Evolutionary conservation across 306 rosid species (phyloP).

Genomic region (Cucurbita argyrosperma): DNA sequence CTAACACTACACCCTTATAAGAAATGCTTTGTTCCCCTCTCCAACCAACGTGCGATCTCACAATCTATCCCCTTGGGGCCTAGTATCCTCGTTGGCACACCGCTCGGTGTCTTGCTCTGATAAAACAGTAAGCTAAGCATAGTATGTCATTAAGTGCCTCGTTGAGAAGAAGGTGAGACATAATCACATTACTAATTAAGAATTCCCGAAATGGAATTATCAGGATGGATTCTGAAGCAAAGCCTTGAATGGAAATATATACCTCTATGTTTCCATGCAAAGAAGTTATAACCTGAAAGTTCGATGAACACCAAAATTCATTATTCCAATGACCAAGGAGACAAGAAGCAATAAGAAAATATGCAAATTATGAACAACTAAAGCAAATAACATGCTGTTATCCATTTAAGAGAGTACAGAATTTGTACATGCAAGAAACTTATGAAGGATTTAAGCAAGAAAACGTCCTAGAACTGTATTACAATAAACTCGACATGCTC

Average conservation of each 20-base stretch:
- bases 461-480: not conserved
- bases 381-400: not conserved
- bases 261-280: slow-evolving; percentile 74
- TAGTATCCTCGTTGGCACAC: too few relatives aligned
- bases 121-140: not conserved
- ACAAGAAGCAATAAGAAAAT: slow-evolving; percentile 3
- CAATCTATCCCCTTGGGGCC: too few relatives aligned
- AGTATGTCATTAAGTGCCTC: not conserved
- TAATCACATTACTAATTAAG: not conserved
- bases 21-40: too few relatives aligned
- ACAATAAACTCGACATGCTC: not conserved
- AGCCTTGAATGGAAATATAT: slow-evolving; percentile 3
- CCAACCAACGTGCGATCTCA: too few relatives aligned
- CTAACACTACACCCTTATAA: not conserved
- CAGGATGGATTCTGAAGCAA: not conserved
- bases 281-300: slow-evolving; percentile 61
- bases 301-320: slow-evolving; percentile 2
- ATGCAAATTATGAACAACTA: not conserved
- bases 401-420: not conserved
- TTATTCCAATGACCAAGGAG: not conserved
- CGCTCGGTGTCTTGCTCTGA: too few relatives aligned
- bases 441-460: not conserved
- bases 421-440: not conserved
- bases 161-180: not conserved
- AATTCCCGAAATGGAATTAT: not conserved